Evolutionary conservation across 495 filamentous ascomycete species (phyloP).

Genomic region (Lasiosphaeria ovina): DNA sequence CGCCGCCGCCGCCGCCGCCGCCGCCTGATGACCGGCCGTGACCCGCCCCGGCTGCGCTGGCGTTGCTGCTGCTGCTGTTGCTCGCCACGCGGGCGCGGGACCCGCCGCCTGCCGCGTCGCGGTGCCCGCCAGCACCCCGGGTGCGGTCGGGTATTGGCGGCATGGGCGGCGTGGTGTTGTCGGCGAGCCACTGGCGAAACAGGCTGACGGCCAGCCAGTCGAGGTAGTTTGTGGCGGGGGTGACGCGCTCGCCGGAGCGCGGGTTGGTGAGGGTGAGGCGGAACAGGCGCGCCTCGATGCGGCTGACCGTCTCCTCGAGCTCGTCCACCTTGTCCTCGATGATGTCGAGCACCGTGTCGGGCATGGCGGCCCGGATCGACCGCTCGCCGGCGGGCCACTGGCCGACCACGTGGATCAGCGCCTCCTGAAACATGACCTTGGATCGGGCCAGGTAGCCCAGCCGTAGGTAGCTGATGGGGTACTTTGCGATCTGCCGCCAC

Average conservation of each 20-base stretch:
- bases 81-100: conserved; percentile 15
- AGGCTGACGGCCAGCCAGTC: conserved; percentile 84
- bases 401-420: conserved; percentile 85
- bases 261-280: conserved; percentile 76
- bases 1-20: conserved; percentile 22
- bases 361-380: conserved; percentile 69
- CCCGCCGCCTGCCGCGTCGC: conserved; percentile 22
- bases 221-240: conserved; percentile 70
- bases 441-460: conserved; percentile 81
- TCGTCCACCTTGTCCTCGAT: conserved; percentile 92
- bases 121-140: conserved; percentile 1
- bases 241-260: conserved; percentile 73
- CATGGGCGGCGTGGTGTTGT: conserved; percentile 73
- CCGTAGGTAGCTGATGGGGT: conserved; percentile 86
- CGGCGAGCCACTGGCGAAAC: conserved; percentile 87
- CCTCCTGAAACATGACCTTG: conserved; percentile 85
- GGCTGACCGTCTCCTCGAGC: conserved; percentile 64
- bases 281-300: conserved; percentile 74
- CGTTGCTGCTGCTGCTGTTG: conserved; percentile 32
- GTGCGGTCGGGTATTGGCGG: conserved; percentile 35
- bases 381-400: conserved; percentile 80
- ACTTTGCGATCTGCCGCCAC: conserved; percentile 93
- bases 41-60: conserved; percentile 33
- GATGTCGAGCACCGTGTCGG: conserved; percentile 72
- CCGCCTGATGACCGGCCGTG: conserved; percentile 2